Conservation (phyloP, 805 yeast genomes). For the Priceomyces castillae region DNA sequence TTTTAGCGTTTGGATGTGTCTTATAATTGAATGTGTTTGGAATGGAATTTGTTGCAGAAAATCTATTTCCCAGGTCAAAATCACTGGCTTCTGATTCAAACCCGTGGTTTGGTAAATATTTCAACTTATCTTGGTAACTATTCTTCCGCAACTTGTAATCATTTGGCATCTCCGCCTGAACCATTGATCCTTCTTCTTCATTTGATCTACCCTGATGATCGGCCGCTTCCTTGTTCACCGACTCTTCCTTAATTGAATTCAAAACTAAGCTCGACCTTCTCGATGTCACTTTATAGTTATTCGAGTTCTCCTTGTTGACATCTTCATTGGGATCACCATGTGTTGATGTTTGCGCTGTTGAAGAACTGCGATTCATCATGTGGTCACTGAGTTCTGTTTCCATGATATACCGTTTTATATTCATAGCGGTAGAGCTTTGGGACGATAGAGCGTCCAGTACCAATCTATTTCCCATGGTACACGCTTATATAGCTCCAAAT, state of each 20-base stretch:
- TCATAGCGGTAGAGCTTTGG: slow-evolving; percentile 22
- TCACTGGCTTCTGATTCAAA: slow-evolving; percentile 22
- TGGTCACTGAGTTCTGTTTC: slow-evolving; percentile 27
- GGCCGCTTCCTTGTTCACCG: background rate
- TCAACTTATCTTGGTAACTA: slow-evolving; percentile 30
- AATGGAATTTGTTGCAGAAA: slow-evolving; percentile 25
- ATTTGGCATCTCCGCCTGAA: background rate
- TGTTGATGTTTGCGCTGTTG: slow-evolving; percentile 17
- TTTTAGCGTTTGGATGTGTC: slow-evolving; percentile 44
- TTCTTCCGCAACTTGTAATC: slow-evolving; percentile 3
- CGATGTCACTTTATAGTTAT: background rate
- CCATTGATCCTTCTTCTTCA: background rate
- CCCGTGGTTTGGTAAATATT: slow-evolving; percentile 31
- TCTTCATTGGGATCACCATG: background rate
- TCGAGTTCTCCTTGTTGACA: background rate
- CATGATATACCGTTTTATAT: slow-evolving; percentile 25
- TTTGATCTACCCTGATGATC: background rate
- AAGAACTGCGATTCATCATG: slow-evolving; percentile 8
- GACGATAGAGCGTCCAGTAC: slow-evolving; percentile 20
- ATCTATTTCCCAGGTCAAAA: slow-evolving; percentile 6
- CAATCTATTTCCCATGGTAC: slow-evolving; percentile 8
- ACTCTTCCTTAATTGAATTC: background rate
- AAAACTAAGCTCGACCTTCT: background rate
- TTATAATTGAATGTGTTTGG: slow-evolving; percentile 46
- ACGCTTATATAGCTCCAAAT: background rate